Conservation (phyloP, 352 stramenopile species). For the Blastocystis sp. region DNA sequence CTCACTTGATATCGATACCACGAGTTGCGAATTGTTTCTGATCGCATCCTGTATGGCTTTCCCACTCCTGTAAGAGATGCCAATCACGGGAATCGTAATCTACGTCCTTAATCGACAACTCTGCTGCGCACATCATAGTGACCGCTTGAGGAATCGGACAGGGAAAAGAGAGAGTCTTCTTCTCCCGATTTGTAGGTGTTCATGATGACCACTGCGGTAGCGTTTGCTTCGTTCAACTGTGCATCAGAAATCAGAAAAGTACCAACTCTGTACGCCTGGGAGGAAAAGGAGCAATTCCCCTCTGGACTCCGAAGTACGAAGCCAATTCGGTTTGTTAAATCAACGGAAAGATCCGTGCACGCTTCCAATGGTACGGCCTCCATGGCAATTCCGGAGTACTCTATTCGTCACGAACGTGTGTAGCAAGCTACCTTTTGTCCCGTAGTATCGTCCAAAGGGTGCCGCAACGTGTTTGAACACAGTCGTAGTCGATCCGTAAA, state of each 20-base stretch:
- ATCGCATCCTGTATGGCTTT: background rate
- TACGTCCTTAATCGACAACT: background rate
- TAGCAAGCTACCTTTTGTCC: background rate
- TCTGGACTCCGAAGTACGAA: slow-evolving; percentile 3
- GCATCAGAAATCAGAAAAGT: background rate
- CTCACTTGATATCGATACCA: background rate
- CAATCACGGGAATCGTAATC: slow-evolving; percentile 53
- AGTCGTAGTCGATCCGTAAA: background rate
- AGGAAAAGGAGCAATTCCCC: background rate
- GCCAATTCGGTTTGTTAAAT: slow-evolving; percentile 15
- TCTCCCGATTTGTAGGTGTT: background rate
- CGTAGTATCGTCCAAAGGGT: slow-evolving; percentile 20
- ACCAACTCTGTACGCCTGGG: slow-evolving; percentile 43
- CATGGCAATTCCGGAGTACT: background rate
- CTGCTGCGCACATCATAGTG: slow-evolving; percentile 5
- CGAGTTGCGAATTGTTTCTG: background rate
- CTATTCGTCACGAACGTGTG: background rate
- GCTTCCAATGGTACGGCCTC: background rate
- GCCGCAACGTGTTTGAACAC: slow-evolving; percentile 30
- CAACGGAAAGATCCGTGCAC: background rate
- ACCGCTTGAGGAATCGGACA: background rate
- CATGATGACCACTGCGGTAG: slow-evolving; percentile 44
- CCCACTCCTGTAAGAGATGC: background rate
- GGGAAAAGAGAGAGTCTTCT: background rate
- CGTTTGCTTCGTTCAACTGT: slow-evolving; percentile 22